Conservation (phyloP, 2,329 filamentous ascomycete species). For the Penicillium corylophilum region DNA sequence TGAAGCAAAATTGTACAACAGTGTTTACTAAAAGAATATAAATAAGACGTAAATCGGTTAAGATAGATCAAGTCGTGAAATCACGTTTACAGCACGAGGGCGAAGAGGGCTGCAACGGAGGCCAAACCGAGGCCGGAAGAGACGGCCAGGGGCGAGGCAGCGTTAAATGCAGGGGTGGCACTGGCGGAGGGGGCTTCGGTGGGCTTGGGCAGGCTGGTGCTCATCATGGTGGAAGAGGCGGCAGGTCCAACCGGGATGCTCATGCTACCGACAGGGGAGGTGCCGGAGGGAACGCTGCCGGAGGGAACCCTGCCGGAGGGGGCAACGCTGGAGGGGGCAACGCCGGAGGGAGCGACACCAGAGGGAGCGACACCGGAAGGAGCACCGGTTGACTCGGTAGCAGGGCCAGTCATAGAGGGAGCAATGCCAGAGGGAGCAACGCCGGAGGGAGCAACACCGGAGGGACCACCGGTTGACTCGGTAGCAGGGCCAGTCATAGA, state of each 20-base stretch:
- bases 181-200: conserved; percentile 5
- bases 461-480: neutral
- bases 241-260: conserved; percentile 20
- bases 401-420: neutral
- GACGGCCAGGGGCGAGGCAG: conserved; percentile 10
- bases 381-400: neutral
- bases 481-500: neutral
- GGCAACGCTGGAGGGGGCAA: neutral
- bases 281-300: conserved; percentile 20
- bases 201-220: conserved; percentile 4
- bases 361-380: neutral
- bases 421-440: neutral
- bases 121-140: conserved; percentile 12
- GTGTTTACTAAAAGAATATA: neutral
- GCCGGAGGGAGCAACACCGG: neutral
- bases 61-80: neutral
- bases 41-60: neutral
- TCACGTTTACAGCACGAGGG: conserved; percentile 11
- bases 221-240: conserved; percentile 17
- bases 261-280: conserved; percentile 19
- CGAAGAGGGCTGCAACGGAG: conserved; percentile 13
- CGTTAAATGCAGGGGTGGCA: conserved; percentile 14
- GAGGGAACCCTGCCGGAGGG: conserved; percentile 25
- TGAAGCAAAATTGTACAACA: neutral
- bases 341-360: neutral